Base-by-base conservation (phyloP, 225 moss, liverwort and hornwort genomes). In the Asterella californica region DNA sequence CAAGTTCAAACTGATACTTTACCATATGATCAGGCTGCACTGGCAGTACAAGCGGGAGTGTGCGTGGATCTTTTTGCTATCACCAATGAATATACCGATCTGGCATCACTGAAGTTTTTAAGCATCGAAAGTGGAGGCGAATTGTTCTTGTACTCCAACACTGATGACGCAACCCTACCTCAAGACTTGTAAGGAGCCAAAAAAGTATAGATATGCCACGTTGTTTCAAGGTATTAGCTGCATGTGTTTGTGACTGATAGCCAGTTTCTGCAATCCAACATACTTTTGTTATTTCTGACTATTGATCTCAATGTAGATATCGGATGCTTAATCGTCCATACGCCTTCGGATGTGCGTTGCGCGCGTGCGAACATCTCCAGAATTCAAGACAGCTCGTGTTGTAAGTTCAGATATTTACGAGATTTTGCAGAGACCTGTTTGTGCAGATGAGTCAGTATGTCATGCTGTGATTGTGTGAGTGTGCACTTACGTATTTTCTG, bases 271-370 rank as follows among this genome's bases (percentile, higher is more conserved):
- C 46, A 2, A 2, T 46, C 46, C 27, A 0, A 21, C 0, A 71
- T 14, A 27, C 21, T 0, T 33, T 74, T 18, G 14, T 52, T 19
- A 60, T 54, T 0, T 37, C 37, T 76, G 34, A 76, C 59, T 38
- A 24, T 25, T 50, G 36, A 65, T 37, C 9, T 77, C 15, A 15
- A 27, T 65, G 0, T 67, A 99, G 99, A 47, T 95, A 95, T 78
- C 95, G 95, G 67, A 99, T 99, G 99, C 93, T 99, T 22, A 99
- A 91, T 85, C 95, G 95, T 75, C 95, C 99, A 24, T 95, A 93
- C 78, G 99, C 99, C 76, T 99, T 99, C 85, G 92, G 89, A 42
- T 99, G 99, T 85, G 88, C 93, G 74, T 57, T 99, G 68, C 89
- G 95, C n/a, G n/a, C 72, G 87, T 99, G 45, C 92, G 95, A 81